Base-by-base conservation (phyloP, 805 yeast species). In the Kluyveromyces lactis region DNA sequence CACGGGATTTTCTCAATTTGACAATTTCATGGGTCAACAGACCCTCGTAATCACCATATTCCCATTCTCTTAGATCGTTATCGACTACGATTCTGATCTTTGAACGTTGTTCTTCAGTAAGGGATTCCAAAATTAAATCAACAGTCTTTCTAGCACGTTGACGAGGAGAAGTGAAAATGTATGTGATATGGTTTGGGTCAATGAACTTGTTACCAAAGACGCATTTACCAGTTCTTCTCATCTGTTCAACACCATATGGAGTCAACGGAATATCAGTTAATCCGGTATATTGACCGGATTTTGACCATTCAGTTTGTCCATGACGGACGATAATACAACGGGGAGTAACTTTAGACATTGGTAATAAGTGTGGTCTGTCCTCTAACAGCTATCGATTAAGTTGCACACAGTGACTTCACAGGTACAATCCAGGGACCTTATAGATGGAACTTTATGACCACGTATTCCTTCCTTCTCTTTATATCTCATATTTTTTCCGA, bases 281-380 rank as follows among this genome's bases (percentile, higher is more conserved):
- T 2, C 96, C 86, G 3, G 97, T 90, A 64, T 85, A 81, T 58
- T 86, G 95, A 18, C 97, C 97, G 2, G 87, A 73, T 53, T 83
- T 79, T 33, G 97, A 89, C 97, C 97, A 89, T 60, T 81, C 95
- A 2, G 97, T 89, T 66, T 89, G 95, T 21, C 90, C 90, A 50
- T 83, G 92, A 57, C 92, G 86, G 36, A 81, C 73, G 47, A 81
- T 75, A 18, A 81, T 70, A 37, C 81, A 73, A 59, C 89, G 72
- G 23, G 89, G 89, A 10, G 83, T 70, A 28, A 54, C 49, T 28
- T 49, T 55, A 2, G 50, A 40, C 57, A 54, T 53, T 31, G 7
- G n/a, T 17, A n/a, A n/a, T n/a, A n/a, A n/a, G 12, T 31, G 12
- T 21, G 13, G 5, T n/a, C 16, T 18, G 8, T n/a, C n/a, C n/a